phyloP scores from a whole-genome alignment of 2,329 filamentous ascomycete species.

The Fusarium sambucinum region DNA sequence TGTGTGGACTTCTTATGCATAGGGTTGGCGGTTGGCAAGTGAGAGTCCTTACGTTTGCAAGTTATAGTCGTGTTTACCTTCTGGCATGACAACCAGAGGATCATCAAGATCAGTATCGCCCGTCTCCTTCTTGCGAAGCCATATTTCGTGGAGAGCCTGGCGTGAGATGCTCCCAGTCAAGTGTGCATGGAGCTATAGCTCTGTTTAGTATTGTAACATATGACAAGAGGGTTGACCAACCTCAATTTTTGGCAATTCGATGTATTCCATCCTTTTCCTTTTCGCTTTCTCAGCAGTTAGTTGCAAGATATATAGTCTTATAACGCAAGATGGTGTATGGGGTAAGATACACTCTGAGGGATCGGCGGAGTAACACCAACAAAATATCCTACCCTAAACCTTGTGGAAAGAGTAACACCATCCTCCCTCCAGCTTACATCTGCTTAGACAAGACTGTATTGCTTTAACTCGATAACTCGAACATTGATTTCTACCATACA shows the following conservation, averaged over 20 bases:
- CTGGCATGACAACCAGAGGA: constrained; percentile 75
- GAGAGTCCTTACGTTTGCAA: constrained; percentile 68
- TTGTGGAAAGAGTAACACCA: too few species aligned
- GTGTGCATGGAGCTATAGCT: constrained; percentile 78
- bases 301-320: neutral
- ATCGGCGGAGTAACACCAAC: neutral
- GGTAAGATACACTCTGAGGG: neutral
- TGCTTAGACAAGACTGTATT: neutral
- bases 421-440: neutral
- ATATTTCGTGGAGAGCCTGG: constrained; percentile 79
- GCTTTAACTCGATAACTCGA: neutral
- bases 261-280: constrained; percentile 56
- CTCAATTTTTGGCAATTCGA: constrained; percentile 68
- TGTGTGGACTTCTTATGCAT: neutral
- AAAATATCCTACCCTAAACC: constrained; percentile 21
- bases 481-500: neutral
- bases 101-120: constrained; percentile 71
- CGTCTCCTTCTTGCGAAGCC: constrained; percentile 69
- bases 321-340: neutral
- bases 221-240: constrained; percentile 47
- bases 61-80: constrained; percentile 78
- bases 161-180: constrained; percentile 82
- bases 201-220: neutral
- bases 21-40: neutral
- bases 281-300: neutral